Conservation (phyloP, 1,139 yeast genomes). For the Eremothecium sinecaudum region DNA sequence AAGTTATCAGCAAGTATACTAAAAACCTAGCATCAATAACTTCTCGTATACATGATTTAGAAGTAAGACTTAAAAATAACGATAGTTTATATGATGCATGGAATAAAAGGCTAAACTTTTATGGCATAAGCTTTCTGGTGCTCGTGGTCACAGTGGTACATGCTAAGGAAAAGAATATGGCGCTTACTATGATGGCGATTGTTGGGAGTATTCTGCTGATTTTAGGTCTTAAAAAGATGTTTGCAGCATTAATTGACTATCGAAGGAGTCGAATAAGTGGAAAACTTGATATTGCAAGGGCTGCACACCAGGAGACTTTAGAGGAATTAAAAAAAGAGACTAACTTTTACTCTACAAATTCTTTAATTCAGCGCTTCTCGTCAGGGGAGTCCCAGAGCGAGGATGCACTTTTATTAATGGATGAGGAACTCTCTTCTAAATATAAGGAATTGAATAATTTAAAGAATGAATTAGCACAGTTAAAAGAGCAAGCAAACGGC, state of each 20-base stretch:
- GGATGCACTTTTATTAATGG: slow-evolving; percentile 30
- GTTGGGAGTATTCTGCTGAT: slow-evolving; percentile 5
- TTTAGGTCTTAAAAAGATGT: slow-evolving; percentile 8
- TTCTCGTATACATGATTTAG: slow-evolving; percentile 23
- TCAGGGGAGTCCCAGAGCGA: slow-evolving; percentile 34
- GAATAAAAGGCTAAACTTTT: slow-evolving; percentile 16
- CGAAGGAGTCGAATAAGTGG: slow-evolving; percentile 6
- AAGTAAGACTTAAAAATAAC: slow-evolving; percentile 15
- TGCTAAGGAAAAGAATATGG: slow-evolving; percentile 7
- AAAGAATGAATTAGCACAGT: slow-evolving; percentile 29
- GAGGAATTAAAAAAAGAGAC: slow-evolving; percentile 71
- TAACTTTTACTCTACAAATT: slow-evolving; percentile 67
- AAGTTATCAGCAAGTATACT: slow-evolving; percentile 23
- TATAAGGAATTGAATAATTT: slow-evolving; percentile 35
- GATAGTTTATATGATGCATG: slow-evolving; percentile 13
- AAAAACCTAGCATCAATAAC: slow-evolving; percentile 25
- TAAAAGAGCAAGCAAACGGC: slow-evolving; percentile 8
- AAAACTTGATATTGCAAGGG: slow-evolving; percentile 36
- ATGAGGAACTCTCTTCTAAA: slow-evolving; percentile 37
- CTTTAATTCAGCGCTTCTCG: slow-evolving; percentile 58
- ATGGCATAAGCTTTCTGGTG: slow-evolving; percentile 14
- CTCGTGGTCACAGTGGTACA: slow-evolving; percentile 11
- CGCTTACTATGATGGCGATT: background rate
- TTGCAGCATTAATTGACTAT: slow-evolving; percentile 11
- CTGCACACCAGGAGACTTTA: slow-evolving; percentile 51